Base-by-base conservation (phyloP, 1,284 basidiomycete genomes). In the Malassezia restricta region DNA sequence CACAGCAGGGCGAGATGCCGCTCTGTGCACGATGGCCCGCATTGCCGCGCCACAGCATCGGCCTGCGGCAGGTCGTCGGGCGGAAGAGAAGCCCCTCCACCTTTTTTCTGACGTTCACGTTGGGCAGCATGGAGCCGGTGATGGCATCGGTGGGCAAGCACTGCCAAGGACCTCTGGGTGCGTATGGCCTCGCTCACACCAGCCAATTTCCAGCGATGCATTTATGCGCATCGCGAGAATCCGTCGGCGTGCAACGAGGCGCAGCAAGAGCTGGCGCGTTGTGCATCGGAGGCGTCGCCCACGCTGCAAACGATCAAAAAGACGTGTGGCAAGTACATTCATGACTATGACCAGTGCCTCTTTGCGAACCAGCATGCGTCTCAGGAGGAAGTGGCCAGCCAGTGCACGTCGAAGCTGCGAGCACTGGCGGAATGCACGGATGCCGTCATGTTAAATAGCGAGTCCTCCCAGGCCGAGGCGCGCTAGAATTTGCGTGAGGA, bases 341-440 rank as follows among this genome's bases (percentile, higher is more conserved):
- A 57, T 12, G 66, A 62, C 4, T 71, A 71, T 57, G 68, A 71
- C 47, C 46, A 43, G 24, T 71, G 68, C 46, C 55, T 71, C 35
- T 54, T 55, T 7, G 51, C 51, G 15, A 56, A 54, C 41, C 49
- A 49, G 1, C n/a, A 53, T 5, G 56, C 59, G 29, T 56, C 54
- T 8, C 65, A 69, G 30, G 62, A 61, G 3, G 64, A 61, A 50
- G 52, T 71, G 28, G 60, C 64, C 9, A 52, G 40, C 39, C 56
- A 57, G 30, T 71, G 68, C 51, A 66, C 65, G 31, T 65, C 67
- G 3, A 51, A 32, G 28, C 48, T 71, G 41, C 41, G 57, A 14
- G 60, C 59, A 12, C 61, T 71, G 5, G 63, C 62, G 54, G 51
- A 61, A 38, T 71, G 68, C 49, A 68, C 68, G 3, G 62, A 69